Evolutionary conservation across 306 rosid species (phyloP).

Genomic region (Cicer judaicum): DNA sequence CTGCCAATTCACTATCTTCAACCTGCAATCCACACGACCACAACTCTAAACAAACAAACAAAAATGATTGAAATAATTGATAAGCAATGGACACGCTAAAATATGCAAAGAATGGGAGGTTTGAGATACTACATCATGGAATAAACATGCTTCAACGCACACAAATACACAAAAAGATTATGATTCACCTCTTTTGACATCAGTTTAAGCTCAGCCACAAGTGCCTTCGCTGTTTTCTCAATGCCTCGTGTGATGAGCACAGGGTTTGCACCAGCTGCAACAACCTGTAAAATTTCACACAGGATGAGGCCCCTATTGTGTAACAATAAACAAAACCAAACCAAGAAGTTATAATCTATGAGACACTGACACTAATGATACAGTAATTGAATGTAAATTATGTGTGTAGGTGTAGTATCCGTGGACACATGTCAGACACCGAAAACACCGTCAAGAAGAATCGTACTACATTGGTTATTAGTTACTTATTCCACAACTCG

Average conservation of each 20-base stretch:
- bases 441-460: no score
- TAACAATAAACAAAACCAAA: constrained; percentile 5
- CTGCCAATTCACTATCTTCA: constrained; percentile 96
- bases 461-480: not conserved
- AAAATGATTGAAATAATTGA: not conserved
- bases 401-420: no score
- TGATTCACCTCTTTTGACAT: constrained; percentile 86
- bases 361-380: no score
- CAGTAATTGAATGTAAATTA: no score
- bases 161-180: not conserved
- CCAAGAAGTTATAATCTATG: not conserved
- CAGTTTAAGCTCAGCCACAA: constrained; percentile 76
- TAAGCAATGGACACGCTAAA: not conserved
- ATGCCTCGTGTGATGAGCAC: constrained; percentile 96
- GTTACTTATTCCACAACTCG: not conserved
- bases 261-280: constrained; percentile 99
- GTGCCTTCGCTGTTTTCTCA: constrained; percentile 84
- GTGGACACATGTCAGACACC: no score
- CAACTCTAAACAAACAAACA: constrained; percentile 2
- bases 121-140: not conserved
- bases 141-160: not conserved
- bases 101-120: not conserved
- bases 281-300: constrained; percentile 61
- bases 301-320: not conserved
- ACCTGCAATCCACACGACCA: constrained; percentile 62